A percentile compares a stretch with the other conserved stretches of the same genome.
Conservation (phyloP, 176 grass and related monocot species). For the Elymus sibiricus region DNA sequence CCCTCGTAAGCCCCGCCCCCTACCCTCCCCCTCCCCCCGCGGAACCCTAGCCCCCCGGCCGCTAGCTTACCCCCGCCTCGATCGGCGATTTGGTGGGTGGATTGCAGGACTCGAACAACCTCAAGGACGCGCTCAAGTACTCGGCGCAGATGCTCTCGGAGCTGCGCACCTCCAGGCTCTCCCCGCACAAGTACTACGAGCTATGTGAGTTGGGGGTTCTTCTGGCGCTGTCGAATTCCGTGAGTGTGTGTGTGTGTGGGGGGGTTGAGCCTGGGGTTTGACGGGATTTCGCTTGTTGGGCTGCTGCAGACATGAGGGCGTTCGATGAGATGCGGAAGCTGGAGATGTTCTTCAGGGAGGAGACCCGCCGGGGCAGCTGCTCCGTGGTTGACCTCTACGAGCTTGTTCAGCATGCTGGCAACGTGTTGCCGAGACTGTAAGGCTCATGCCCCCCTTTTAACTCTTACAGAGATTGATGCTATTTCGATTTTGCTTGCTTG, state of each 20-base stretch:
- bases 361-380: constrained; percentile 72
- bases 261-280: constrained; percentile 11
- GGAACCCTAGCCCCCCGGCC: background rate
- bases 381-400: constrained; percentile 89
- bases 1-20: constrained; percentile 52
- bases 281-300: constrained; percentile 15
- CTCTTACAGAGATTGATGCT: background rate
- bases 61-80: constrained; percentile 14
- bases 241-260: background rate
- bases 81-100: background rate
- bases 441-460: background rate
- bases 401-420: constrained; percentile 95
- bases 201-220: constrained; percentile 55
- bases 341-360: constrained; percentile 99
- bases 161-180: constrained; percentile 88
- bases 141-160: constrained; percentile 99
- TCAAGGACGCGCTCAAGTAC: constrained; percentile 97
- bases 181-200: constrained; percentile 97
- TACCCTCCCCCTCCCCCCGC: background rate
- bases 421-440: constrained; percentile 96
- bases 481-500: background rate
- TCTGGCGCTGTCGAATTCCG: background rate
- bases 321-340: constrained; percentile 95
- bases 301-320: constrained; percentile 79
- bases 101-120: constrained; percentile 83